Evolutionary conservation across 352 stramenopile genomes (phyloP), one percentile per base, ranked within the genome.

Genomic region (Globisporangium paroecandrum): DNA sequence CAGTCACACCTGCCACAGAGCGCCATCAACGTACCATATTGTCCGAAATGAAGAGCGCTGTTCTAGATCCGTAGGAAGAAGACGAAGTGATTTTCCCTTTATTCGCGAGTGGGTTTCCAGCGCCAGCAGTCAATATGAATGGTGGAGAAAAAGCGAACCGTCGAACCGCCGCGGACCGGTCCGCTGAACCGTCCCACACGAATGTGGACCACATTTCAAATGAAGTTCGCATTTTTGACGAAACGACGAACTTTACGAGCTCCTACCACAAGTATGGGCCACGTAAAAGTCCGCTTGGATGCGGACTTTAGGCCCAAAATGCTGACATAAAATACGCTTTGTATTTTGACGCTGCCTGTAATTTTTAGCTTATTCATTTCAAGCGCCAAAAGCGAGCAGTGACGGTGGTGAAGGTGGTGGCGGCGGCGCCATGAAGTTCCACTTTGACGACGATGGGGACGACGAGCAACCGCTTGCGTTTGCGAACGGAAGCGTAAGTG

Each of bases 1-100:
- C 62, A 54, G 36, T 25, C 53, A 29, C 53, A 7, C 53, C 5
- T 27, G 36, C 29, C 41, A 66, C 18, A 62, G 36, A 70, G 6
- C 58, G 10, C 58, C 27, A 54, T 27, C 5, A 41, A 82, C 83
- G 79, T 83, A 92, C 83, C 83, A 92, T 92, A 61, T 76, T 75
- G 71, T 87, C 86, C 77, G 75, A 77, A 41, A 64, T 64, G 58
- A 64, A 64, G 58, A 64, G 58, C 58, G 78, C 77, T 84, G 81
- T 85, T 90, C 77, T 78, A 83, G 81, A 89, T 90, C 76, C 87
- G 85, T 77, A 90, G 85, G 85, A 93, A 93, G 85, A 93, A 93
- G 83, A 86, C 81, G 82, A 62, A 93, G 83, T 93, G 85, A 68
- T 79, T 89, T 87, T 76, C 64, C 55, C 72, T 41, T 69, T 53